Conservation (phyloP, 202 grass and related monocot genomes). For the Digitaria exilis region DNA sequence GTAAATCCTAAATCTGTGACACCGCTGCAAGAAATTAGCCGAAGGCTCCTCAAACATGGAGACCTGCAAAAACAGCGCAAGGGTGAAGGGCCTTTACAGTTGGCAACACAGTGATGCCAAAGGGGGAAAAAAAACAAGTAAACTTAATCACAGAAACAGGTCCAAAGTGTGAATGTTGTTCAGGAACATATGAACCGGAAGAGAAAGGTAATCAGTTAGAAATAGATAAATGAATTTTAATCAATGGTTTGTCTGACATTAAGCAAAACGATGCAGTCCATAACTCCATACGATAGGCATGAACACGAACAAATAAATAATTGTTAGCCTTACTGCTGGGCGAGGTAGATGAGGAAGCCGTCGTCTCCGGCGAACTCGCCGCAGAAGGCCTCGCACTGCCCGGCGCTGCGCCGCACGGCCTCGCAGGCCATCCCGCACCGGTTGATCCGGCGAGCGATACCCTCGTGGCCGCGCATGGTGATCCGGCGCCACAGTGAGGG, state of each 20-base stretch:
- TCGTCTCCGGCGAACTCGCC: neutral
- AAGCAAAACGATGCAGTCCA: no score
- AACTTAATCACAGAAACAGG: neutral
- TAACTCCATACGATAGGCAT: no score
- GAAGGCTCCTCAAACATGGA: neutral
- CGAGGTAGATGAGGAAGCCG: conserved; percentile 5
- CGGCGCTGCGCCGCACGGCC: conserved; percentile 6
- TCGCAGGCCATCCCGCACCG: neutral
- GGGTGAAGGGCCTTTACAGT: neutral
- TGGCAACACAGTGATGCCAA: neutral
- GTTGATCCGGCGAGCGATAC: neutral
- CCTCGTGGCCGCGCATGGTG: conserved; percentile 1
- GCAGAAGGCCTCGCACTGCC: conserved; percentile 1
- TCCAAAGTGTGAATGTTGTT: no score
- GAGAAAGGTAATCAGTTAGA: no score
- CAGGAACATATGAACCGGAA: no score
- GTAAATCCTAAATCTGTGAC: neutral
- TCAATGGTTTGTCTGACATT: no score
- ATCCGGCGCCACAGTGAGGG: conserved; percentile 47
- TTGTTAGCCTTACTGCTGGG: neutral
- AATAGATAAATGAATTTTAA: no score
- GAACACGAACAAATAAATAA: no score
- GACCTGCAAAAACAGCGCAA: neutral
- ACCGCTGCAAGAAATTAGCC: conserved; percentile 2
- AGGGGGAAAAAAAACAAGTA: neutral